A percentile compares a stretch with the other conserved stretches of the same genome.
These are phyloP conservation scores for Leccinum arenicola DNA, from an alignment of 768 basidiomycete genomes.

Conservation along the genomic window DNA sequence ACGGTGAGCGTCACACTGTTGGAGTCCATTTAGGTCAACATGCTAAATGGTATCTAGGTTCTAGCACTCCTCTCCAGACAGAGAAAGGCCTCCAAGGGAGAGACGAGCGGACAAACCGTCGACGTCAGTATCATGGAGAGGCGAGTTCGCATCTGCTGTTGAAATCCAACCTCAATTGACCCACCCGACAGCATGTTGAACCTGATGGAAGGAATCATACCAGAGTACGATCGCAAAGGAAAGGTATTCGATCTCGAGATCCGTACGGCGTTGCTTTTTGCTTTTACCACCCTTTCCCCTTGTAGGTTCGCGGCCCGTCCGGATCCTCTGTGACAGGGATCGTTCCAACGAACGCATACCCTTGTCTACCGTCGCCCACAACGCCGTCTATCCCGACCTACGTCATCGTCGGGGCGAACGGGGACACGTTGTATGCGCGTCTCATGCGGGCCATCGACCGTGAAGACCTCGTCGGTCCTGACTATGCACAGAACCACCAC, in stretches of 20 bases:
- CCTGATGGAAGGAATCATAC: slow-evolving; percentile 74
- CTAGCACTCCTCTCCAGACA: slow-evolving; percentile 56
- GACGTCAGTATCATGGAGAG: slow-evolving; percentile 78
- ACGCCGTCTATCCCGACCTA: slow-evolving; percentile 46
- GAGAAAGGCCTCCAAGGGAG: slow-evolving; percentile 29
- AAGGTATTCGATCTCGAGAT: slow-evolving; percentile 40
- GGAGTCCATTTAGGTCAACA: background rate
- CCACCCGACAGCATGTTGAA: slow-evolving; percentile 57
- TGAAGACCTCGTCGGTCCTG: slow-evolving; percentile 54
- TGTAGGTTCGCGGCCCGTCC: slow-evolving; percentile 64
- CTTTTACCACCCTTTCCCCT: background rate
- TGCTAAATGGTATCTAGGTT: slow-evolving; percentile 37
- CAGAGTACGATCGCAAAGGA: slow-evolving; percentile 70
- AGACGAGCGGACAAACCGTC: slow-evolving; percentile 49
- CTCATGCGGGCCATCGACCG: slow-evolving; percentile 62
- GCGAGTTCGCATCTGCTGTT: slow-evolving; percentile 25
- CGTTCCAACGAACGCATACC: slow-evolving; percentile 73
- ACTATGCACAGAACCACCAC: slow-evolving; percentile 43
- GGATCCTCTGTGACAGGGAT: slow-evolving; percentile 75
- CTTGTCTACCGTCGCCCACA: slow-evolving; percentile 49
- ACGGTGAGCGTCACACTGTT: slow-evolving; percentile 42
- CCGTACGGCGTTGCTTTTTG: background rate
- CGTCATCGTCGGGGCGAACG: slow-evolving; percentile 71
- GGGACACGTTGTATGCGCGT: slow-evolving; percentile 65
- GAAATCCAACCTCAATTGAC: background rate